phyloP scores from a whole-genome alignment of 306 rosid genomes.

The Castanea mollissima region DNA sequence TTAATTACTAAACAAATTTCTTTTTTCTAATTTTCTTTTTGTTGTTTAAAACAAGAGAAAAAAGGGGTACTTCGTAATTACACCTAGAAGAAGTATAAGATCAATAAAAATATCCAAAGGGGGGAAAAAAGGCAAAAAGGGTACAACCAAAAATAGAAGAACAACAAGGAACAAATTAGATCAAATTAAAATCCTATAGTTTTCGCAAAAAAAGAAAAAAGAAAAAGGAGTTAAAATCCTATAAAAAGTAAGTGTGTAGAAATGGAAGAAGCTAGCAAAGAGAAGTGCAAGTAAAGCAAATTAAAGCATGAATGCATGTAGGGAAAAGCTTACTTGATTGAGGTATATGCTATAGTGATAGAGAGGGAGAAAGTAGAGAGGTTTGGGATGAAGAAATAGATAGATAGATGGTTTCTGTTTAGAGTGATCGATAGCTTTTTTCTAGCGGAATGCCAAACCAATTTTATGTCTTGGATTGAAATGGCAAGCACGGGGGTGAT shows the following conservation, averaged over 20 bases:
- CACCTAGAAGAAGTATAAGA: neutral
- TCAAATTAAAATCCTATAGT: neutral
- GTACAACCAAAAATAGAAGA: neutral
- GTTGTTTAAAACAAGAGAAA: too few species aligned
- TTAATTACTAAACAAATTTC: too few species aligned
- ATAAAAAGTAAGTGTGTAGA: neutral
- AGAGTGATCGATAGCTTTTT: neutral
- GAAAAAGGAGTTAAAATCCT: neutral
- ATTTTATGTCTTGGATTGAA: slow-evolving; percentile 30
- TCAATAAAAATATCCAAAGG: neutral
- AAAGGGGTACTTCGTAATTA: too few species aligned
- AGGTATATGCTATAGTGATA: neutral
- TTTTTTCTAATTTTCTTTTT: too few species aligned
- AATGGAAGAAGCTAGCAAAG: neutral
- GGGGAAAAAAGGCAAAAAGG: neutral
- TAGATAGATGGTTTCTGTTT: slow-evolving; percentile 12
- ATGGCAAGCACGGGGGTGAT: slow-evolving; percentile 41
- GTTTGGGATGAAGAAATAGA: neutral
- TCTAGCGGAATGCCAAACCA: neutral
- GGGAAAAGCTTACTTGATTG: slow-evolving; percentile 7
- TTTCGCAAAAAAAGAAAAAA: neutral
- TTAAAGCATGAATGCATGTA: neutral
- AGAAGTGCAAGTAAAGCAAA: neutral
- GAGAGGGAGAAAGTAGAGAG: neutral
- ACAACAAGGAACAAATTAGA: neutral